Evolutionary conservation across 2,329 filamentous ascomycete genomes (phyloP).

Genomic region (Colletotrichum camelliae): DNA sequence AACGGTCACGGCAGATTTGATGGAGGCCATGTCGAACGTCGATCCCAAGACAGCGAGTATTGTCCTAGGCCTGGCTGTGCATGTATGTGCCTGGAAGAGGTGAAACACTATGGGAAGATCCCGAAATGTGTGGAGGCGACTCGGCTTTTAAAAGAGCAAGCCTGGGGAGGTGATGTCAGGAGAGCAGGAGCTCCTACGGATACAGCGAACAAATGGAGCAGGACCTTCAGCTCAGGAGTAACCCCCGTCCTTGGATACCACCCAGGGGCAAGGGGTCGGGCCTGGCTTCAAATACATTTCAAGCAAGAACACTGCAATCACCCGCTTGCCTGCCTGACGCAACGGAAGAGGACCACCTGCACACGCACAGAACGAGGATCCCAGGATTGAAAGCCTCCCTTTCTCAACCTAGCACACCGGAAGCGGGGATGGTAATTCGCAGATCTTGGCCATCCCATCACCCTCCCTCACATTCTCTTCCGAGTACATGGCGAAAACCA

Average conservation of each 20-base stretch:
- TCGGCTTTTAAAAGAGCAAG: background rate
- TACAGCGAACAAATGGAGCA: background rate
- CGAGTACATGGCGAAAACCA: background rate
- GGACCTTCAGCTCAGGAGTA: background rate
- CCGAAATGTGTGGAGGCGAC: background rate
- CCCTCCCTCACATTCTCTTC: background rate
- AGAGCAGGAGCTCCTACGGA: background rate
- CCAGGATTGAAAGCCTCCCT: background rate
- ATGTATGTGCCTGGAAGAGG: background rate
- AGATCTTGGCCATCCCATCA: constrained; percentile 2
- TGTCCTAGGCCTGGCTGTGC: background rate
- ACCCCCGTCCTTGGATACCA: background rate
- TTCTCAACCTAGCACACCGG: background rate
- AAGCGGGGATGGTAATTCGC: background rate
- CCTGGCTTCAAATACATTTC: background rate
- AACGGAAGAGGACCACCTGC: background rate
- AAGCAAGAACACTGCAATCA: background rate
- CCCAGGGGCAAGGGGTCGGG: background rate
- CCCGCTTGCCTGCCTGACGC: background rate
- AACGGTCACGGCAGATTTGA: background rate
- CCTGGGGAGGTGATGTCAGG: background rate
- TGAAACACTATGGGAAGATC: background rate
- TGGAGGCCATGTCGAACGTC: background rate
- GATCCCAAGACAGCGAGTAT: background rate
- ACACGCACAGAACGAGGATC: background rate